Evolutionary conservation across 345 rosid genomes (phyloP), one percentile per base, ranked within the genome.

Genomic region (Turritis glabra): DNA sequence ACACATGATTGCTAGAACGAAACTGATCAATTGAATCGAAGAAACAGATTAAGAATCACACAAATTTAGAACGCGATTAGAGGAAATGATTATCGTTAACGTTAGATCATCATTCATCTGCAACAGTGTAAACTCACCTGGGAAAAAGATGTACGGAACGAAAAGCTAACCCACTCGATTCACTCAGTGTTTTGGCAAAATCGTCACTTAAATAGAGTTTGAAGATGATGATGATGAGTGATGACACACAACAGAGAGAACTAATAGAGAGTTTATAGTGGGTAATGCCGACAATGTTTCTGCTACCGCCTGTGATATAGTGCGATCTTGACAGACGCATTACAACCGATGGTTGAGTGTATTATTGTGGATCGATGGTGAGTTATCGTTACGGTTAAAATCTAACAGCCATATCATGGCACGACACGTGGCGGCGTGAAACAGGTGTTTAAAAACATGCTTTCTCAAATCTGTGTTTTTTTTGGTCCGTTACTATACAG

Each of bases 261-360:
- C 8, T 32, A 32, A 29, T 4, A 32, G 1, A 8, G 5, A 53
- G 32, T 52, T 54, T 3, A 17, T 47, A 5, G 11, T 8, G n/a
- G 15, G 2, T 33, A n/a, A n/a, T 58, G 44, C 67, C 53, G 61
- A 41, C 56, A 61, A 22, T 21, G 69, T 67, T 46, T 68, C 23
- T 5, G 50, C 12, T 40, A 61, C 79, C 52, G 79, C 30, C 71
- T 53, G 79, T 76, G 65, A 62, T 53, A 23, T 32, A 62, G 33
- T 25, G 1, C 0, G 11, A 17, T n/a, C 22, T 18, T 62, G 75
- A 69, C 79, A 53, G 65, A 76, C 59, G 64, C 19, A 4, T 69
- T 38, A n/a, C 61, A 50, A 67, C 68, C 54, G 61, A 29, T n/a
- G 1, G 72, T 44, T 54, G 27, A 3, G 19, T 5, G 64, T 7